phyloP scores from a whole-genome alignment of 2,329 filamentous ascomycete species.

The Aaosphaeria pasadenensis region DNA sequence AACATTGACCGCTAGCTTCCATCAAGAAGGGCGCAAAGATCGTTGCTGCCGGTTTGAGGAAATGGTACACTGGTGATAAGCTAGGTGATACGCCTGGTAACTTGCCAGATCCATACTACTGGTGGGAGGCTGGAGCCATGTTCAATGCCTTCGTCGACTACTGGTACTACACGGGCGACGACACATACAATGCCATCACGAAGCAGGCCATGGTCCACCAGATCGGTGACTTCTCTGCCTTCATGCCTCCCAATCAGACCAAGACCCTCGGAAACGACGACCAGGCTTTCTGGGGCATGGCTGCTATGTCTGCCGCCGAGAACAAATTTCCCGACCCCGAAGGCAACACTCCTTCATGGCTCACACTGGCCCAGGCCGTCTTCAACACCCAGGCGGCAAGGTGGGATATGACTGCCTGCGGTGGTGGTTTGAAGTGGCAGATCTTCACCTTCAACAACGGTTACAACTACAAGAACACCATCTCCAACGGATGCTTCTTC shows the following conservation, averaged over 20 bases:
- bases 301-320: slow-evolving; percentile 58
- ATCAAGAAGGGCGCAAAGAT: slow-evolving; percentile 60
- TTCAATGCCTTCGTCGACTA: slow-evolving; percentile 40
- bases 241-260: slow-evolving; percentile 73
- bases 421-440: slow-evolving; percentile 77
- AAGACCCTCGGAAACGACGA: slow-evolving; percentile 54
- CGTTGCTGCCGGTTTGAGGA: slow-evolving; percentile 60
- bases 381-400: slow-evolving; percentile 69
- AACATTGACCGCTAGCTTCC: slow-evolving; percentile 49
- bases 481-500: slow-evolving; percentile 80
- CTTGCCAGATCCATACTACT: slow-evolving; percentile 44
- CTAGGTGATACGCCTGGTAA: slow-evolving; percentile 60
- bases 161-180: slow-evolving; percentile 43
- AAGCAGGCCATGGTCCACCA: slow-evolving; percentile 66
- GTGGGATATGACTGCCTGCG: slow-evolving; percentile 67
- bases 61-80: slow-evolving; percentile 62
- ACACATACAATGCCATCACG: slow-evolving; percentile 38
- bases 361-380: slow-evolving; percentile 66
- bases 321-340: slow-evolving; percentile 44
- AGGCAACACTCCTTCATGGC: slow-evolving; percentile 58
- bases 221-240: slow-evolving; percentile 68
- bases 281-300: slow-evolving; percentile 58
- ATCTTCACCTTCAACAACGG: slow-evolving; percentile 74
- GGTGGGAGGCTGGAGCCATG: slow-evolving; percentile 44
- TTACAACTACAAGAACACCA: slow-evolving; percentile 78